Base-by-base conservation (phyloP, 352 stramenopile genomes). In the Phytophthora pisi region DNA sequence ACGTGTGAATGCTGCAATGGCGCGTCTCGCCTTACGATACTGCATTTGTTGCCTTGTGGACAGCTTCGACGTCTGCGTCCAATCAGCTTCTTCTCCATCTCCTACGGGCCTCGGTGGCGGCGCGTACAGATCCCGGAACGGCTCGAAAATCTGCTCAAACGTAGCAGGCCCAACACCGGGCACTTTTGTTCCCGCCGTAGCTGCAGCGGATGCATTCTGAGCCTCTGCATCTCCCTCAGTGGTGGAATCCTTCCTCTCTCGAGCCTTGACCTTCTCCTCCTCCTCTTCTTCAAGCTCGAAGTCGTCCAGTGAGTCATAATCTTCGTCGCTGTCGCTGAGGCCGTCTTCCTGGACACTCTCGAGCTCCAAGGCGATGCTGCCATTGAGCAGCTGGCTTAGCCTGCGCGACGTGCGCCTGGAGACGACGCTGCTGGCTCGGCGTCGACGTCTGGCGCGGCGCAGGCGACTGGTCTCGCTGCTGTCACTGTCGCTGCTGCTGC, bases 121-220 rank as follows among this genome's bases (percentile, higher is more conserved):
- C 6, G 74, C 24, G 60, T 91, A 89, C 38, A 91, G 64, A 47
- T 91, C 80, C 15, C 82, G 70, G 31, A 91, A 89, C 2, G 81
- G 64, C n/a, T 70, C 66, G 38, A 77, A 91, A 13, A 91, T 74
- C 45, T 83, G 71, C 36, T 89, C 82, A 28, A 84, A 91, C 18
- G 45, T 61, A 6, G 62, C 53, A 2, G 47, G 57, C 1, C 64
- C 68, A 3, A 57, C 54, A 11, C 57, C 64, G 0, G 49, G 53
- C 15, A 68, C 55, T 51, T 65, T 77, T 5, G 11, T 20, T 26
- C 40, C 57, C 30, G 53, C 40, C 3, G 23, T 30, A 13, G 52
- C 9, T 50, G 45, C 23, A 1, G 51, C 57, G 0, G 42, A 18
- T 7, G n/a, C 40, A 42, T 51, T 61, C 4, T 60, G 64, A 2